These are phyloP conservation scores for Aspergillus coremiiformis DNA, from an alignment of 495 filamentous ascomycete species.

Conservation along the genomic window DNA sequence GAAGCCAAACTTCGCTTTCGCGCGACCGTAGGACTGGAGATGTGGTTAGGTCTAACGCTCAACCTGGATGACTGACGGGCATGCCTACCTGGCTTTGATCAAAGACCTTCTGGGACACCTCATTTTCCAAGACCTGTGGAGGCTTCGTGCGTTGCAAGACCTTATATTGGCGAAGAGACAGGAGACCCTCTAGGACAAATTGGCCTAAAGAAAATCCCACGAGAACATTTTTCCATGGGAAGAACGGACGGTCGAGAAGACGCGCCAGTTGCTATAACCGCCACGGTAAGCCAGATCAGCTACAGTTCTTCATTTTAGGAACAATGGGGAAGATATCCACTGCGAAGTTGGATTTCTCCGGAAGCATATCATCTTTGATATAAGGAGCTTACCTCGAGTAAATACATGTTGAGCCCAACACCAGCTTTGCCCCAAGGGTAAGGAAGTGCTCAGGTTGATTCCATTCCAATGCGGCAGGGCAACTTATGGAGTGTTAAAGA, in stretches of 20 bases:
- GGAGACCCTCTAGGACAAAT: constrained; percentile 76
- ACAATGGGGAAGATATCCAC: neutral
- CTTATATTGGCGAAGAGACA: constrained; percentile 79
- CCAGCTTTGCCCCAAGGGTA: constrained; percentile 9
- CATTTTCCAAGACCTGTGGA: constrained; percentile 75
- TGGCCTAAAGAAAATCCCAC: constrained; percentile 87
- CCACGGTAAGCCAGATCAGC: constrained; percentile 9
- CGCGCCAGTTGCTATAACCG: constrained; percentile 67
- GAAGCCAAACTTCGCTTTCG: constrained; percentile 85
- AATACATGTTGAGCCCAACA: constrained; percentile 34
- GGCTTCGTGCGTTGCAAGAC: constrained; percentile 70
- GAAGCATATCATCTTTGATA: neutral
- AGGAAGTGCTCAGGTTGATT: constrained; percentile 15
- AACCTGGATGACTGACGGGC: neutral
- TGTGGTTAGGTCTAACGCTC: neutral
- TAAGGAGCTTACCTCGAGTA: constrained; percentile 32
- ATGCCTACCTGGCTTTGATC: constrained; percentile 77
- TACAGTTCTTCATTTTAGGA: neutral
- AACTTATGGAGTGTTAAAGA: no score
- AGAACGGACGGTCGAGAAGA: constrained; percentile 80
- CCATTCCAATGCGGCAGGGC: neutral
- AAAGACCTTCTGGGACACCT: constrained; percentile 82
- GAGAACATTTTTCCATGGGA: constrained; percentile 96
- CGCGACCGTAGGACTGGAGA: constrained; percentile 76
- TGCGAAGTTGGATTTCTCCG: neutral